Base-by-base conservation (phyloP, 768 basidiomycete species). In the Suillus sp. region DNA sequence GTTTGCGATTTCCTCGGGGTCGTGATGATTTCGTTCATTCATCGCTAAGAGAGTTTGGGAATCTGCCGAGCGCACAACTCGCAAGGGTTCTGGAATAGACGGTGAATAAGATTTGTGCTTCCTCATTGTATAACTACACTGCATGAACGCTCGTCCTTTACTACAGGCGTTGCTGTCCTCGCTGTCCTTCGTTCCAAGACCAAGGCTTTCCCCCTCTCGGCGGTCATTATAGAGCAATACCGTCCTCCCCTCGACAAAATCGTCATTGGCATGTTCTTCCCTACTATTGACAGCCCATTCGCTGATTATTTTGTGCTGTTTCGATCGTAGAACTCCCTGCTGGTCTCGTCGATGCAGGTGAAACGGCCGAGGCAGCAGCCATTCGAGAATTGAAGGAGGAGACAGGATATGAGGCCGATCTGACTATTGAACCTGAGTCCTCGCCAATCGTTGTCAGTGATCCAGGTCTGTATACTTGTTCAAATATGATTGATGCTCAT, bases 381-480 rank as follows among this genome's bases (percentile, higher is more conserved):
- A 81, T 95, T 42, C 86, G 96, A 25, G 96, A 99, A 74, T 83
- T 99, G 16, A 83, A 88, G 69, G 96, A 99, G 77, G 96, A 99
- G 75, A 97, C 96, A 2, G 96, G 96, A 5, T 96, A 86, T 76
- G 86, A 83, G 59, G 90, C 89, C 2, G 78, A 83, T 58, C 67
- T 70, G 53, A 62, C 77, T 11, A 73, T 80, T 57, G 80, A 95
- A 35, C 69, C 90, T 37, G 84, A 93, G 64, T 78, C 82, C 2
- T 86, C 86, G 8, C 86, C 88, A 3, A 68, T 87, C 27, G 71
- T 89, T 30, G 89, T 90, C 40, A 78, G 74, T 64, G 91, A 94
- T 72, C 91, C 92, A 66, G 93, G 91, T 91, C 47, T 20, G 59
- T 45, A 38, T 14, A n/a, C 27, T 40, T 42, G 59, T 30, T 59